phyloP scores from a whole-genome alignment of 257 asterid genomes.

The Solanum lycopersicoides region DNA sequence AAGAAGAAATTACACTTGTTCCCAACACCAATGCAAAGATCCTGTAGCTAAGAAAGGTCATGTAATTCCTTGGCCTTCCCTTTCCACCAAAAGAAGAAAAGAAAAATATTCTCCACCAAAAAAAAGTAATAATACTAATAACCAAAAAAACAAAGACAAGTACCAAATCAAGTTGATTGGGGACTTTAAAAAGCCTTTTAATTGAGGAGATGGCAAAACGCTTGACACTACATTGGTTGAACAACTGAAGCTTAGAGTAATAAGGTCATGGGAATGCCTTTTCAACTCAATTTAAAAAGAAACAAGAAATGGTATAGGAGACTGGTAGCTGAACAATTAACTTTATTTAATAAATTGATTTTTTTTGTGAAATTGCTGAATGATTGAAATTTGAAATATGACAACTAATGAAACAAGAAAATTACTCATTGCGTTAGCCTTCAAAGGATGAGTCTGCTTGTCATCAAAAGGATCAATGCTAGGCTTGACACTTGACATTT shows the following conservation, averaged over 20 bases:
- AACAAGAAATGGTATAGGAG: not conserved
- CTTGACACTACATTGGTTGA: not conserved
- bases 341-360: not conserved
- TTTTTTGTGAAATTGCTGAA: too few species aligned
- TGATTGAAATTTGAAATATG: not conserved
- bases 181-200: not conserved
- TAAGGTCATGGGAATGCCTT: not conserved
- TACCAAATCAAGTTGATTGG: not conserved
- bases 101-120: too few species aligned
- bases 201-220: not conserved
- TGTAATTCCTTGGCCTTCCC: not conserved
- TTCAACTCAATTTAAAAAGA: not conserved
- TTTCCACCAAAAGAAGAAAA: not conserved
- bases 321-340: not conserved
- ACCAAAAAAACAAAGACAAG: not conserved
- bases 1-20: not conserved
- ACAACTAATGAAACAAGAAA: not conserved
- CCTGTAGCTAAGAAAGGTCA: not conserved
- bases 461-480: conserved; percentile 73
- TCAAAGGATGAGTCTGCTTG: conserved; percentile 64
- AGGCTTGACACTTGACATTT: conserved; percentile 20
- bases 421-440: conserved; percentile 76
- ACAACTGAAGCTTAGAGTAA: not conserved
- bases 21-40: not conserved
- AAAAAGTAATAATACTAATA: not conserved